Evolutionary conservation across 345 rosid species (phyloP).

Genomic region (thale cress (Arabidopsis thaliana)): TAIR10.1 NC_003070.9:26627001-26627500

Average conservation of each 20-base stretch:
- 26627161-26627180: constrained; percentile 32
- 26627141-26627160: constrained; percentile 6
- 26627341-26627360: constrained; percentile 57
- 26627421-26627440: constrained; percentile 47
- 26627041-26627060: constrained; percentile 21
- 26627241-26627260: constrained; percentile 66
- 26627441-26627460: constrained; percentile 58
- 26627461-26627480: constrained; percentile 51
- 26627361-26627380: constrained; percentile 67
- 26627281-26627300: constrained; percentile 51
- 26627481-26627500: constrained; percentile 62
- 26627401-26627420: constrained; percentile 56
- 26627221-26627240: constrained; percentile 97
- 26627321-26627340: constrained; percentile 64
- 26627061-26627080: constrained; percentile 69
- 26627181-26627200: constrained; percentile 50
- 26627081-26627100: constrained; percentile 63
- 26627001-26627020: constrained; percentile 8
- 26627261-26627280: constrained; percentile 59
- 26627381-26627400: constrained; percentile 66
- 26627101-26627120: constrained; percentile 75
- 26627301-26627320: constrained; percentile 60
- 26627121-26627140: constrained; percentile 50
- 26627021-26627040: neutral
- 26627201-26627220: constrained; percentile 87